Percentiles rank a stretch among this genome's conserved stretches.
Evolutionary conservation across 2,329 filamentous ascomycete genomes (phyloP).

Genomic region (Zasmidium citrigriseum): DNA sequence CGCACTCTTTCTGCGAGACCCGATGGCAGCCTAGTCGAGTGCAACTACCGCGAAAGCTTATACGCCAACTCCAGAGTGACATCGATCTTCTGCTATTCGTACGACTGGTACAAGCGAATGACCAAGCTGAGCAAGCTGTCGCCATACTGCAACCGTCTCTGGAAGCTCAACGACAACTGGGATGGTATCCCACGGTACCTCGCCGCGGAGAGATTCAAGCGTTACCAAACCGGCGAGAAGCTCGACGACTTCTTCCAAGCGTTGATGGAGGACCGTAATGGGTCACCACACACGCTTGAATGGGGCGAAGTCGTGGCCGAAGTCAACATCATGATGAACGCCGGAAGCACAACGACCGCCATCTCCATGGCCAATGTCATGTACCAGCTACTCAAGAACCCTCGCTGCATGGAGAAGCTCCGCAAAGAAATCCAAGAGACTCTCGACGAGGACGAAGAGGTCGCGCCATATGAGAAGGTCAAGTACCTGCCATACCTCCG

Average conservation of each 20-base stretch:
- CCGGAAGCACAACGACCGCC: conserved; percentile 47
- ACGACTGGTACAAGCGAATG: conserved; percentile 53
- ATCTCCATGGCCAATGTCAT: conserved; percentile 43
- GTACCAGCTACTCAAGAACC: conserved; percentile 38
- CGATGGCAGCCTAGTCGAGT: conserved; percentile 47
- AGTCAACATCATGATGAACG: conserved; percentile 54
- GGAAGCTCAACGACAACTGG: conserved; percentile 42
- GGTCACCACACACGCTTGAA: conserved; percentile 50
- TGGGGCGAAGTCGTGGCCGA: conserved; percentile 62
- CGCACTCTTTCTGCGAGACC: conserved; percentile 25
- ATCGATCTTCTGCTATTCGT: conserved; percentile 53
- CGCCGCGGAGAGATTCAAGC: conserved; percentile 45
- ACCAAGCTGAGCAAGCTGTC: conserved; percentile 49
- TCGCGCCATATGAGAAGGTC: conserved; percentile 25
- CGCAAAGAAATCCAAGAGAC: conserved; percentile 26
- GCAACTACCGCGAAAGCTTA: conserved; percentile 53
- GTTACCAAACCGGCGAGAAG: conserved; percentile 55
- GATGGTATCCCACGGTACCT: conserved; percentile 53
- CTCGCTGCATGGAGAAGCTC: conserved; percentile 38
- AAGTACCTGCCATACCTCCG: conserved; percentile 26
- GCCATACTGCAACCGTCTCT: conserved; percentile 45
- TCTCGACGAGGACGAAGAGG: conserved; percentile 51
- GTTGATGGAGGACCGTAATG: conserved; percentile 55
- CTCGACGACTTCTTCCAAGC: conserved; percentile 61
- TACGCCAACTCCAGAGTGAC: conserved; percentile 55